Base-by-base conservation (phyloP, 2,329 filamentous ascomycete species). In the Eutypa lata region DNA sequence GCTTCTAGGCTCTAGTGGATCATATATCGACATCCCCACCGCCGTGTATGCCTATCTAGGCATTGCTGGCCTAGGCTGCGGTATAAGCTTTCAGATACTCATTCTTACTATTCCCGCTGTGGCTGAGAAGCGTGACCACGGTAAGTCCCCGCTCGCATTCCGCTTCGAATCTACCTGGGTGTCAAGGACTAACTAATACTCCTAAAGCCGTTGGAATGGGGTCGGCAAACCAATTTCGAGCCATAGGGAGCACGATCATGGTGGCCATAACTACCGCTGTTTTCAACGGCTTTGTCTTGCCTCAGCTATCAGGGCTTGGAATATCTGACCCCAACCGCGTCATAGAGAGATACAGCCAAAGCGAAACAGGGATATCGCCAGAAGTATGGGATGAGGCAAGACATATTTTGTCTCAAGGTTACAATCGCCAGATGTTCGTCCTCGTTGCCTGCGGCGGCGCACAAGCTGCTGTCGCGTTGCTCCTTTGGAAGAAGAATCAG, bases 351-450 rank as follows among this genome's bases (percentile, higher is more conserved):
- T n/a, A 50, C 19, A 14, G 37, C 38, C 48, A 22, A n/a, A 19
- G 18, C 16, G 48, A 37, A 31, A 44, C 35, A 14, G 35, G 19
- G 21, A 33, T 44, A 7, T 6, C 14, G 16, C 24, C 18, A 16
- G 24, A 31, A 42, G 38, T 42, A 42, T 18, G n/a, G 8, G 18
- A 18, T 42, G 38, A 42, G n/a, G 38, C 3, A 19, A 42, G 38
- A 19, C 2, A 48, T 6, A 7, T 54, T 31, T 22, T 18, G 22
- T 14, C 10, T 55, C 19, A 53, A 50, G 21, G 59, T 44, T 68
- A 18, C 59, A 57, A 52, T 57, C 62, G 7, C 40, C 38, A 16
- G 55, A 59, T 31, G 63, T 56, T 19, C 57, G 64, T 16, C 54
- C 58, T 19, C 53, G 69, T 16, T 49, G 54, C 1, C 53, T 51